These are phyloP conservation scores for Atkinsonella hypoxylon DNA, from an alignment of 2,329 filamentous ascomycete genomes.

Conservation along the genomic window DNA sequence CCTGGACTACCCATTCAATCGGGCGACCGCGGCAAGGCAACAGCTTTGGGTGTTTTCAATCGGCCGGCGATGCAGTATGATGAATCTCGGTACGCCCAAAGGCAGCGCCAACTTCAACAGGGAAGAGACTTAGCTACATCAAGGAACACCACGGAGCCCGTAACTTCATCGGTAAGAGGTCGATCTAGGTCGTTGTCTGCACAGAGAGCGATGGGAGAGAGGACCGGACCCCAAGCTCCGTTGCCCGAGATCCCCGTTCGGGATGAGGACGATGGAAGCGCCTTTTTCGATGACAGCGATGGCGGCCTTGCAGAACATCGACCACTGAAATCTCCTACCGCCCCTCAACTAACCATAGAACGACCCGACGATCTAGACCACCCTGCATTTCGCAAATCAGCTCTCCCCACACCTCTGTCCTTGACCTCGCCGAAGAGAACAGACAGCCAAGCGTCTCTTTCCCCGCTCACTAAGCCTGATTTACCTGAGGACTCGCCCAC, in stretches of 20 bases:
- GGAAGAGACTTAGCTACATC: slow-evolving; percentile 52
- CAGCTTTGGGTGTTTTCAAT: slow-evolving; percentile 50
- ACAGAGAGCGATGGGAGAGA: slow-evolving; percentile 24
- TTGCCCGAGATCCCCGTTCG: slow-evolving; percentile 18
- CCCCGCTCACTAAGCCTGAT: slow-evolving; percentile 8
- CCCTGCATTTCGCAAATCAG: slow-evolving; percentile 38
- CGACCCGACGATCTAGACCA: slow-evolving; percentile 42
- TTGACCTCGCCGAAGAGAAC: slow-evolving; percentile 16
- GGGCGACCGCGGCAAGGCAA: slow-evolving; percentile 71
- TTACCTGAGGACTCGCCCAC: slow-evolving; percentile 61
- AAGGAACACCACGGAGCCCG: slow-evolving; percentile 33
- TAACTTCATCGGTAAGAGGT: slow-evolving; percentile 24
- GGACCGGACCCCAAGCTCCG: slow-evolving; percentile 15
- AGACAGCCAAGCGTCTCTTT: slow-evolving; percentile 16
- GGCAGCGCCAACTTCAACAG: slow-evolving; percentile 69
- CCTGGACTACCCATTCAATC: slow-evolving; percentile 55
- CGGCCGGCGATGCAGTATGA: slow-evolving; percentile 69
- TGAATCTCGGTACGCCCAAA: slow-evolving; percentile 72
- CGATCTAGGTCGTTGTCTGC: slow-evolving; percentile 37
- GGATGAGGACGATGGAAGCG: slow-evolving; percentile 22
- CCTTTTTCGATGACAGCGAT: slow-evolving; percentile 35
- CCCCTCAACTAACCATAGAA: slow-evolving; percentile 28
- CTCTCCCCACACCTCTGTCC: slow-evolving; percentile 31
- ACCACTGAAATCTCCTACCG: slow-evolving; percentile 7
- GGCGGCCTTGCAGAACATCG: slow-evolving; percentile 16